Evolutionary conservation across 768 basidiomycete genomes (phyloP), one percentile per base, ranked within the genome.

Genomic region (Lepiota brunneoincarnata): DNA sequence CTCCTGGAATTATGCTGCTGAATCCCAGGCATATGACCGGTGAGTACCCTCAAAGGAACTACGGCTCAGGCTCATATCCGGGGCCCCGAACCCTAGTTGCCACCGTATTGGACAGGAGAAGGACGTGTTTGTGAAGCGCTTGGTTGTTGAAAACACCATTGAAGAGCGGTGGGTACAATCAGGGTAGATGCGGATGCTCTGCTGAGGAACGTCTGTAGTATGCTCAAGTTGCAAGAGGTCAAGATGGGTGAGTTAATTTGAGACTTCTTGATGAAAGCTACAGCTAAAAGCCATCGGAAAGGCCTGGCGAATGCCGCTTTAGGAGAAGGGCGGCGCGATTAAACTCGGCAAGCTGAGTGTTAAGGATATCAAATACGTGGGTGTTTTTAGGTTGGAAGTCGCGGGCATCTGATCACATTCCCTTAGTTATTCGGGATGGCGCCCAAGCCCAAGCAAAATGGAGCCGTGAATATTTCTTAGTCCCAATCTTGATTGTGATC

Each of bases 51-150:
- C 23, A 17, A 10, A 12, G 38, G 6, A 28, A 21, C 14, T 44
- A 10, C 9, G 14, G 6, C 1, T n/a, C 68, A 65, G 47, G 71
- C 5, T 68, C 64, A 26, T 18, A 6, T 40, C n/a, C n/a, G n/a
- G n/a, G n/a, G n/a, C n/a, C n/a, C n/a, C 24, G 21, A 15, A 38
- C 31, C 68, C 66, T 57, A 81, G 85, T 36, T 82, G 81, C 11
- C 84, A 88, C 67, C 80, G 86, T 20, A 79, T 87, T 41, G 86
- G 87, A 0, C 87, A 89, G 63, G 78, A 83, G 56, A 87, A 87
- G 62, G 68, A 78, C 24, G 87, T 89, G 1, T 79, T 74, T 58
- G 79, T 89, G 56, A 85, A 86, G 63, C 82, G 86, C 18, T 70
- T 87, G 2, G 79, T 88, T 10, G 80, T 89, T 6, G 73, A 77